Base-by-base conservation (phyloP, 2,329 filamentous ascomycete species). In the Penicillium sp. region DNA sequence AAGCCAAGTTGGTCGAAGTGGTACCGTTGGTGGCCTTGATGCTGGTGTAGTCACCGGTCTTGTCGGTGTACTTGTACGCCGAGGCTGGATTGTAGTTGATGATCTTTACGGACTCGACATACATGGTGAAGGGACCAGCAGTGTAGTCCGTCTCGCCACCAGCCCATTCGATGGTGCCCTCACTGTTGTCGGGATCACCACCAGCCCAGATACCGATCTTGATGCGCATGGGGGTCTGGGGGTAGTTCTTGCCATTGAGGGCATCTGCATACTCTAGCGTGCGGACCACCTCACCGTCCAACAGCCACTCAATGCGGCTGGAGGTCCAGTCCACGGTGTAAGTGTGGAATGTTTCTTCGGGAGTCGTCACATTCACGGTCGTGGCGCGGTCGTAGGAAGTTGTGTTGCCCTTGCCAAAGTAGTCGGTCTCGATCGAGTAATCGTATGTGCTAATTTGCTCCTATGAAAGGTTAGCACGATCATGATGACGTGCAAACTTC, bases 331-430 rank as follows among this genome's bases (percentile, higher is more conserved):
- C 84, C 58, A 92, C 59, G 37, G 76, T 74, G 69, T 82, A 82
- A 25, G 78, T 82, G 67, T 81, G 78, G 71, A 78, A 80, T 22
- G 66, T 66, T 26, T 74, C 73, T 67, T 80, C 78, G 59, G 90
- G 93, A 71, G 84, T 79, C 65, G 81, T 70, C 72, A 88, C 80
- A 3, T 85, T 79, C 76, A 94, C 90, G 74, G 91, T 92, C 60
- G 90, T 89, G 63, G 89, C 93, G 60, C 94, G 90, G 80, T 96
- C 92, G 80, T 95, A 96, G 13, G 85, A 84, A 4, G 73, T 72
- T 0, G 91, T 93, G 71, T 92, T 85, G 57, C 94, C 95, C 79
- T 98, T 97, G 76, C 93, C 92, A 71, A 98, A 99, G 81, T 96
- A 99, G 80, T 98, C 97, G 70, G 89, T 91, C 79, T 98, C 93